Evolutionary conservation across 2,329 filamentous ascomycete species (phyloP), one percentile per base, ranked within the genome.

Genomic region (Dryadomyces quercus-mongolicae): DNA sequence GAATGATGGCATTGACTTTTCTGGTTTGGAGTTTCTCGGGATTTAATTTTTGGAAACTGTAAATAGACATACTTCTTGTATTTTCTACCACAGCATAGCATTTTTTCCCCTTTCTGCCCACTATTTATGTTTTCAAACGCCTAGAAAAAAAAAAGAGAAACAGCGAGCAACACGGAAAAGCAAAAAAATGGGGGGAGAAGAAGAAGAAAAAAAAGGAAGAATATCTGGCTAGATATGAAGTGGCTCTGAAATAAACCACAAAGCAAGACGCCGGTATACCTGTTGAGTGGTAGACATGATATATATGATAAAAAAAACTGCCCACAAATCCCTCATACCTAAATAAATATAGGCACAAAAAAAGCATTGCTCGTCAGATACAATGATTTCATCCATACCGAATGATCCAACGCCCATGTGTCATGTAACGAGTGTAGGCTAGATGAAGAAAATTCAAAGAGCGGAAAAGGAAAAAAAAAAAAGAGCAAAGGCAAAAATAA

Each of bases 1-100:
- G 60, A 42, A 13, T 59, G 46, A 54, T 38, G 9, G 3, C 18
- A 43, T 22, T 46, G 22, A 22, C 6, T 46, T 4, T 46, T 46
- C 9, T 20, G 18, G 16, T 10, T 25, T 31, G 25, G 25, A 31
- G 25, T 31, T 31, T 31, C 25, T 31, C 8, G 25, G 8, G 8
- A 31, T 31, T 31, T 20, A 15, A 15, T 12, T 20, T 2, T 42
- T 34, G n/a, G 12, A 44, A 22, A 31, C 25, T 51, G 40, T 51
- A 31, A 31, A 31, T 13, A 16, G 36, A 40, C 15, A 40, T 9
- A 13, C 3, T 40, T 12, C 36, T 40, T 13, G 36, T 40, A 16
- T 40, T 13, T 40, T 40, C 15, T 5, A 40, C 36, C 10, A 40
- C 15, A 40, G 36, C 36, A 40, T 40, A 40, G 36, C 36, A 40